These are phyloP conservation scores for Setaria viridis DNA, from an alignment of 202 grass and related monocot genomes.

Conservation along the genomic window DNA sequence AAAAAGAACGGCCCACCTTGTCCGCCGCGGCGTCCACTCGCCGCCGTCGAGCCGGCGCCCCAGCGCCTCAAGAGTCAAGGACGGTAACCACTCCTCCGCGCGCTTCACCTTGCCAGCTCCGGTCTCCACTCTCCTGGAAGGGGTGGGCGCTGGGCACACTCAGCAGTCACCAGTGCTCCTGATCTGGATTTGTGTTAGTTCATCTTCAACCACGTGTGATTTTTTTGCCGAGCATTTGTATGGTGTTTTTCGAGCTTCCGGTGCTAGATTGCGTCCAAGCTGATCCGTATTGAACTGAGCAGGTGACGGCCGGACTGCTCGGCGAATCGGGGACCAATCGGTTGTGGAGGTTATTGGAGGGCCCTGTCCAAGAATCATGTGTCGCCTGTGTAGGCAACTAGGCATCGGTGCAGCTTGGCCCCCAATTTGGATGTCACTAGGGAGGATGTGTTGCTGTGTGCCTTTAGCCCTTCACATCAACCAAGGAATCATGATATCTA, in stretches of 20 bases:
- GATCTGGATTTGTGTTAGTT: neutral
- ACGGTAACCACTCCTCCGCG: neutral
- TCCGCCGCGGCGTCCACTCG: slow-evolving; percentile 7
- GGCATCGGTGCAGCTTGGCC: slow-evolving; percentile 43
- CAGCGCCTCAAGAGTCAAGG: neutral
- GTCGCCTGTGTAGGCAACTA: neutral
- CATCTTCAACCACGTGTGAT: neutral
- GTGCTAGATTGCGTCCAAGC: slow-evolving; percentile 8
- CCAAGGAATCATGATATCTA: slow-evolving; percentile 45
- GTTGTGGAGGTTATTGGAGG: neutral
- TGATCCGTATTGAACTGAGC: slow-evolving; percentile 39
- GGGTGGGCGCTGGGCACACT: neutral
- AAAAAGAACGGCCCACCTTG: neutral
- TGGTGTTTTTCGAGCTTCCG: neutral
- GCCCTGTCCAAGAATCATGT: slow-evolving; percentile 11
- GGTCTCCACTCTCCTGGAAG: neutral
- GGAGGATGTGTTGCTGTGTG: slow-evolving; percentile 37
- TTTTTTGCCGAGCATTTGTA: neutral
- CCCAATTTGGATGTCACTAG: slow-evolving; percentile 37
- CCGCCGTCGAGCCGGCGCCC: neutral
- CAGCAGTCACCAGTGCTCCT: neutral
- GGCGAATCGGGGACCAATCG: slow-evolving; percentile 14
- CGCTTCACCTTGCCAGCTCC: neutral
- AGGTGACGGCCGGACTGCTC: neutral
- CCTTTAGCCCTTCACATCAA: slow-evolving; percentile 29